These are phyloP conservation scores for Stephanodiscus minutulus DNA, from an alignment of 108 stramenopile species.

Conservation along the genomic window DNA sequence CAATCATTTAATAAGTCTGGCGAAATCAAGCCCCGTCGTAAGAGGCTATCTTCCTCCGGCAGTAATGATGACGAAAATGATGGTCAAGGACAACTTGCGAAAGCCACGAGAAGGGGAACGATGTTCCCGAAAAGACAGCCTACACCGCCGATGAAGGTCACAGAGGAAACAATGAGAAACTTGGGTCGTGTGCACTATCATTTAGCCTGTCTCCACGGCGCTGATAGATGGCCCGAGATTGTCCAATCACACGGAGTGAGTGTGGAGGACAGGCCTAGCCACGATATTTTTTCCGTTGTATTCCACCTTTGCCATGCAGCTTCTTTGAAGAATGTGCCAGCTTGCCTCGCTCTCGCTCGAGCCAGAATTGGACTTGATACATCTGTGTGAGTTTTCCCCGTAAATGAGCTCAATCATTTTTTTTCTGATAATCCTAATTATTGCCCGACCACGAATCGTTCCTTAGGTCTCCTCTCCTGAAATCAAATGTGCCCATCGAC, in stretches of 20 bases:
- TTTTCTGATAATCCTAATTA: neutral
- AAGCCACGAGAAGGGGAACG: conserved; percentile 30
- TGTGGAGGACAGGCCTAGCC: conserved; percentile 43
- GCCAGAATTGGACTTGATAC: conserved; percentile 63
- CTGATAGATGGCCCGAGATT: conserved; percentile 68
- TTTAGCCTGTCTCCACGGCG: conserved; percentile 69
- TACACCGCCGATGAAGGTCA: conserved; percentile 52
- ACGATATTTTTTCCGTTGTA: conserved; percentile 70
- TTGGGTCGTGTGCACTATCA: conserved; percentile 80
- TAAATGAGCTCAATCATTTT: neutral
- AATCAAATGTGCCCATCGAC: conserved; percentile 61
- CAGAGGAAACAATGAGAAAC: conserved; percentile 57
- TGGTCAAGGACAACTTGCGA: neutral
- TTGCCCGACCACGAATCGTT: neutral
- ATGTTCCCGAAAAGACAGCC: conserved; percentile 31
- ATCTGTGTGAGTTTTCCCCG: conserved; percentile 25
- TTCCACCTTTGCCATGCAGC: conserved; percentile 76
- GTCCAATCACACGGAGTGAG: conserved; percentile 30
- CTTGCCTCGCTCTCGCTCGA: conserved; percentile 71
- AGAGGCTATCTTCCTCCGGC: neutral
- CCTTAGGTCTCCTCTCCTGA: conserved; percentile 42
- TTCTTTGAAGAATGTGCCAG: conserved; percentile 51
- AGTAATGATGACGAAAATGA: conserved; percentile 4
- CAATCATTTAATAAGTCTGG: conserved; percentile 32
- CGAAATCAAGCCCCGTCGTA: conserved; percentile 50